phyloP scores from a whole-genome alignment of 345 rosid species.

The Excoecaria cochinchinensis region DNA sequence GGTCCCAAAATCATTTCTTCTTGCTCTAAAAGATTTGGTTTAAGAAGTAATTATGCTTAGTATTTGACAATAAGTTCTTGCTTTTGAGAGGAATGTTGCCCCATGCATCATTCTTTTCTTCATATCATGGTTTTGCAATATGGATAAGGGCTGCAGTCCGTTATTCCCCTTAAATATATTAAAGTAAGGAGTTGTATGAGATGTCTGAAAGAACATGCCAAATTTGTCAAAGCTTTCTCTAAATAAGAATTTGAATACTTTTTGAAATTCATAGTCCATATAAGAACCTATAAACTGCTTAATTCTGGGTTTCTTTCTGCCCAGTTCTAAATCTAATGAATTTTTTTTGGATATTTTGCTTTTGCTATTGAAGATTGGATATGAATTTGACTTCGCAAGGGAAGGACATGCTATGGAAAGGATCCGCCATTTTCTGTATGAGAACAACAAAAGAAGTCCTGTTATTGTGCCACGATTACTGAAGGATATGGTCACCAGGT shows the following conservation, averaged over 20 bases:
- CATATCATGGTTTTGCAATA: neutral
- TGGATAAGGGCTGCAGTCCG: neutral
- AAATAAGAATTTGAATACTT: neutral
- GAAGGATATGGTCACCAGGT: slow-evolving; percentile 74
- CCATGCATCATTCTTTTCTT: neutral
- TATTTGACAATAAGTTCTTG: neutral
- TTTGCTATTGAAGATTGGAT: slow-evolving; percentile 67
- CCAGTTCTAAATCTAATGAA: slow-evolving; percentile 10
- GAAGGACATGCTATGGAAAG: slow-evolving; percentile 87
- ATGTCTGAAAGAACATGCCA: neutral
- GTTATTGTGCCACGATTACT: slow-evolving; percentile 70
- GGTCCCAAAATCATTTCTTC: neutral
- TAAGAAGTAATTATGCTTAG: neutral
- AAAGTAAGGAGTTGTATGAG: neutral
- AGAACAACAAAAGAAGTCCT: slow-evolving; percentile 75
- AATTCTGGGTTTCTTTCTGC: slow-evolving; percentile 1
- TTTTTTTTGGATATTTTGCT: slow-evolving; percentile 2
- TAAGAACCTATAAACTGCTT: neutral
- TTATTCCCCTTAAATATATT: neutral
- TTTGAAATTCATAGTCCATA: slow-evolving; percentile 1
- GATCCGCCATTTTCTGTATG: slow-evolving; percentile 63
- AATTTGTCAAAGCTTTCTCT: neutral
- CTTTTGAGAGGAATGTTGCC: slow-evolving; percentile 2
- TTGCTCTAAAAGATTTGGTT: neutral
- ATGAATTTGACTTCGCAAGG: slow-evolving; percentile 86